Evolutionary conservation across 495 filamentous ascomycete genomes (phyloP), one percentile per base, ranked within the genome.

Genomic region (Xylaria bambusicola): DNA sequence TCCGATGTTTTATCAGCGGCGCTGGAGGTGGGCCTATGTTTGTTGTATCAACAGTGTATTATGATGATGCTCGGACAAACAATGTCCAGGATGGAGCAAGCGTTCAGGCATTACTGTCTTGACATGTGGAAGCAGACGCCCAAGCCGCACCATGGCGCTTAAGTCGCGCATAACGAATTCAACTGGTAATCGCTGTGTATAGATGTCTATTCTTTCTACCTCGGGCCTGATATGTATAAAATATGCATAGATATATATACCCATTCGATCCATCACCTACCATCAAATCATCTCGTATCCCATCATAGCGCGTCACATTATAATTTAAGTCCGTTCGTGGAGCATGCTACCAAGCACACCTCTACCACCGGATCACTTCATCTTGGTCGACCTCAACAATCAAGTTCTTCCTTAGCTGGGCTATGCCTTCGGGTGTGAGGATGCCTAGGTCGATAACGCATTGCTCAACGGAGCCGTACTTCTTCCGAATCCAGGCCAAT

Each of bases 381-480:
- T 72, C 60, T 13, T 61, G 62, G 44, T 66, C 53, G 35, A 50
- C 62, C 18, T 78, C 70, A 5, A 79, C 72, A 51, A 82, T 68
- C 26, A 86, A 62, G 59, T 79, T 82, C 52, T 63, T 68, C 54
- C 70, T 73, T 44, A 88, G 73, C 56, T 59, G 72, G 62, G 73
- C 73, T 10, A 88, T 67, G 27, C 77, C 76, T 35, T 80, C 78
- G 35, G 67, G 71, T 6, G 78, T 76, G 20, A 88, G 70, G 20
- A 81, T 74, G 66, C 80, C 80, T 27, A 80, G 65, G n/a, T 75
- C 69, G 52, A 74, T 60, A 42, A 86, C 62, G 67, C 86, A 88
- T 33, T 62, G 62, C 67, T 86, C 84, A 18, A 77, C 78, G 13
- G 83, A 77, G 8, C 84, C 86, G 67, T 80, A 84, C 61, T 73